Conservation (phyloP, 805 yeast species). For the Trichomonascus vanleenenianus region DNA sequence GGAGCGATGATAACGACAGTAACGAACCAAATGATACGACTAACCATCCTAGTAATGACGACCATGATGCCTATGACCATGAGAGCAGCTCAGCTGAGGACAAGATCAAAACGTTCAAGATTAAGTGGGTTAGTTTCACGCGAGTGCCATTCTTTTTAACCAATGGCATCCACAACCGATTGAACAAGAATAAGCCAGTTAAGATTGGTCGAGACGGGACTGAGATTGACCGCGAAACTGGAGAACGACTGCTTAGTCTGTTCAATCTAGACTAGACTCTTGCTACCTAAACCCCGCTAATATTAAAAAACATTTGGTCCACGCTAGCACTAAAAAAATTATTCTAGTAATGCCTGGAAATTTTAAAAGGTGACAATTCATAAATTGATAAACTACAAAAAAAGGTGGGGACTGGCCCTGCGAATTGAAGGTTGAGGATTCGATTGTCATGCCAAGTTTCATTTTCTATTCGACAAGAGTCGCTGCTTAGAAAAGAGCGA, state of each 20-base stretch:
- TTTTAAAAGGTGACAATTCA: background rate
- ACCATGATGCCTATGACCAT: too few species aligned
- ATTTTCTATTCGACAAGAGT: background rate
- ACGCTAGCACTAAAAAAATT: too few species aligned
- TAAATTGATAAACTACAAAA: background rate
- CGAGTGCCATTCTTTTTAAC: conserved; percentile 27
- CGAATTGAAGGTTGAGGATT: background rate
- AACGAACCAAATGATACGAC: background rate
- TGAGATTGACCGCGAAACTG: conserved; percentile 32
- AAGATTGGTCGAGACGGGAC: conserved; percentile 38
- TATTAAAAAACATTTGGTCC: too few species aligned
- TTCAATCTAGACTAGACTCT: conserved; percentile 16
- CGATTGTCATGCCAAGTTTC: background rate
- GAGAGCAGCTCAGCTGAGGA: background rate
- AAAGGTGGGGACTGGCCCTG: background rate
- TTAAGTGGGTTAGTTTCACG: conserved; percentile 30
- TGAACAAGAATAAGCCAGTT: conserved; percentile 32
- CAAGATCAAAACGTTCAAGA: conserved; percentile 26
- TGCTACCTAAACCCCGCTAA: too few species aligned
- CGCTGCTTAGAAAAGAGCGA: conserved; percentile 1
- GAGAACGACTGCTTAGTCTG: conserved; percentile 23
- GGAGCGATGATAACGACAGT: conserved; percentile 13
- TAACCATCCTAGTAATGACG: too few species aligned
- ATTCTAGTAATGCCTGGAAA: background rate
- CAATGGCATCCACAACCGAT: conserved; percentile 28